These are phyloP conservation scores for Gillenia trifoliata DNA, from an alignment of 306 rosid genomes.

Conservation along the genomic window DNA sequence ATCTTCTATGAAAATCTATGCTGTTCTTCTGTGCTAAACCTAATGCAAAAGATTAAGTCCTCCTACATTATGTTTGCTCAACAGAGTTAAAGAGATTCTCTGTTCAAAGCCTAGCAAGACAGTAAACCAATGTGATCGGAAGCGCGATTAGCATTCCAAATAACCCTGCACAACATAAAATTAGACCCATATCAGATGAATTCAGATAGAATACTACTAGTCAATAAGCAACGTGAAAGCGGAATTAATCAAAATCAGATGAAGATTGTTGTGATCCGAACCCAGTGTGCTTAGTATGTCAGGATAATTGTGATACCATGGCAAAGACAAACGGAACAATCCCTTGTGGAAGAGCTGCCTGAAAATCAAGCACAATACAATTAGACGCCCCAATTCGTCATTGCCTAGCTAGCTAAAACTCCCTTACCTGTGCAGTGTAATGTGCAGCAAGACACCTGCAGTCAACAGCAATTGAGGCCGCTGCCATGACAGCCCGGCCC, in stretches of 20 bases:
- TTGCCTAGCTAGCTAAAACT: not conserved
- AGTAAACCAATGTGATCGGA: conserved; percentile 72
- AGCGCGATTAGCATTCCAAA: conserved; percentile 83
- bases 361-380: not conserved
- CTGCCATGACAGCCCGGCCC: conserved; percentile 87
- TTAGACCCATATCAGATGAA: not conserved
- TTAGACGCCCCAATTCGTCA: not conserved
- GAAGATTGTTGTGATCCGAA: conserved; percentile 20
- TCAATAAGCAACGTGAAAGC: not conserved
- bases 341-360: conserved; percentile 95
- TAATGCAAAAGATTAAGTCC: conserved; percentile 10
- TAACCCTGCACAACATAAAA: conserved; percentile 46
- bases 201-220: too few relatives aligned
- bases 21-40: conserved; percentile 29
- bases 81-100: not conserved
- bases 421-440: conserved; percentile 70
- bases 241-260: not conserved
- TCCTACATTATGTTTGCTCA: conserved; percentile 5
- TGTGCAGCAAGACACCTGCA: conserved; percentile 64
- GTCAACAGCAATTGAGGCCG: conserved; percentile 60
- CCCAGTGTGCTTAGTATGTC: conserved; percentile 90
- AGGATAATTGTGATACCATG: conserved; percentile 85
- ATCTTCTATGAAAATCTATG: conserved; percentile 28
- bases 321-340: conserved; percentile 89
- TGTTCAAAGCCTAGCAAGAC: conserved; percentile 73